Evolutionary conservation across 129 eudicot genomes (phyloP), one percentile per base, ranked within the genome.

Genomic region (Flaveria sonorensis): DNA sequence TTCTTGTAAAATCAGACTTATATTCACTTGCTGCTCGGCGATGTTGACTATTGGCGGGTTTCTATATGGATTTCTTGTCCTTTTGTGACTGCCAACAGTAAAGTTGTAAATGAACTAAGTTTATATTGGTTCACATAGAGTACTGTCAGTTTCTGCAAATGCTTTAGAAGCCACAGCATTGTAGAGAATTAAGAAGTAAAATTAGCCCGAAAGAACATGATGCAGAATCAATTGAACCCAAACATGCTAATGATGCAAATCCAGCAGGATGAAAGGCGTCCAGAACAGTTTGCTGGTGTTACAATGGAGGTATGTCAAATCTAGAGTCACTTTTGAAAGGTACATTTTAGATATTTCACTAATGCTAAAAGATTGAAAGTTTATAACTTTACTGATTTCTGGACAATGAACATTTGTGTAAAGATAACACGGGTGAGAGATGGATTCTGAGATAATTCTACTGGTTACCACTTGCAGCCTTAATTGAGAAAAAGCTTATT

Each of bases 401-500:
- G 40, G 40, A 5, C 40, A 36, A 36, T 36, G 40, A 36, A 36
- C 40, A 36, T 5, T 36, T 36, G 40, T 36, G 40, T 36, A 36
- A 36, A 36, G 40, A 4, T 36, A 36, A 36, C 40, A 36, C 5
- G 40, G 40, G 40, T 36, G 79, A 84, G 99, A 88, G 99, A 94
- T 86, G 99, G 99, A 62, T 88, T 91, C 60, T 94, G 85, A 86
- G 97, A 89, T 86, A 89, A 78, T 94, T 94, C 79, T 91, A 94
- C 81, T 94, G 97, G 99, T 89, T 94, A 30, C 97, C 99, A 6
- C 76, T 94, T 62, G 99, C 99, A 20, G 99, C 99, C 78, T 87
- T 94, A 62, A 94, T 94, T 62, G 97, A 94, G 88, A 91, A 94
- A 66, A 94, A 94, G 74, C 91, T 94, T 65, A 91, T 94, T 39